These are phyloP conservation scores for Centella asiatica DNA, from an alignment of 129 eudicot genomes.

Conservation along the genomic window DNA sequence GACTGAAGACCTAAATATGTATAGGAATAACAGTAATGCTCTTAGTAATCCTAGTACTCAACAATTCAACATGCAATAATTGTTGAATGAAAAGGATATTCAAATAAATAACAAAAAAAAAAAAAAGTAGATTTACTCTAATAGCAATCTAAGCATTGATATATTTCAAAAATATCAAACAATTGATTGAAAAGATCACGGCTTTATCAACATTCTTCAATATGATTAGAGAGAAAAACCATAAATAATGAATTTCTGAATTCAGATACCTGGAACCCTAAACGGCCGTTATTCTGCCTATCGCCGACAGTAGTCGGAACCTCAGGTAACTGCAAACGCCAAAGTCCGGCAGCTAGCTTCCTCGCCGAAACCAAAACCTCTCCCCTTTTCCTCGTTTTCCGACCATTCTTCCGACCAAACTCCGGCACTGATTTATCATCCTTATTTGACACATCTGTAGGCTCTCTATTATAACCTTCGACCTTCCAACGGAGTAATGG, in stretches of 20 bases:
- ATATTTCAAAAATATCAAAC: neutral
- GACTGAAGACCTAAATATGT: no score
- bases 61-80: neutral
- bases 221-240: neutral
- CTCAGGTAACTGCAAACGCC: slow-evolving; percentile 71
- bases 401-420: slow-evolving; percentile 32
- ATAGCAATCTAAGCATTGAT: neutral
- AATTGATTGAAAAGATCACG: neutral
- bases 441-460: slow-evolving; percentile 1
- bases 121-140: neutral
- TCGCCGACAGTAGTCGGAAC: slow-evolving; percentile 17
- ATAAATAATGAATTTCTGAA: neutral
- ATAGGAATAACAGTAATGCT: no score
- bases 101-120: no score
- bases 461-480: slow-evolving; percentile 24
- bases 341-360: slow-evolving; percentile 68
- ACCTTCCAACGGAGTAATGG: slow-evolving; percentile 68
- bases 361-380: slow-evolving; percentile 48
- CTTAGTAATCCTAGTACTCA: no score
- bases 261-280: slow-evolving; percentile 50
- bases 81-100: neutral
- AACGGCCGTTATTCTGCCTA: neutral
- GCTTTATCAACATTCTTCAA: neutral
- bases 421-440: slow-evolving; percentile 22
- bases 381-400: slow-evolving; percentile 28